These are phyloP conservation scores for Kwoniella mangroviensis DNA, from an alignment of 768 basidiomycete genomes.

Conservation along the genomic window DNA sequence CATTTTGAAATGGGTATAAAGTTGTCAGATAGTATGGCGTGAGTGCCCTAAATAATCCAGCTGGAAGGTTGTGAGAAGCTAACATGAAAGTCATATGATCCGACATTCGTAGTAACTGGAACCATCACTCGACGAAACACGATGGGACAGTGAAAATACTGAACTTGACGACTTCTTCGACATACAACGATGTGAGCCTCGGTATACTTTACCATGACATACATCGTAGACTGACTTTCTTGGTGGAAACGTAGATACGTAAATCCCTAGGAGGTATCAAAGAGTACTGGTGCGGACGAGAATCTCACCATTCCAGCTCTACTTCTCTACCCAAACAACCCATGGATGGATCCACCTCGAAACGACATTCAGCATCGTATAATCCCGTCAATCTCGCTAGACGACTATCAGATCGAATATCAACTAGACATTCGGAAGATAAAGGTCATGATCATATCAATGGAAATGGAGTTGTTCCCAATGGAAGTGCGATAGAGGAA, in stretches of 20 bases:
- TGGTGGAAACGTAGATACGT: constrained; percentile 1
- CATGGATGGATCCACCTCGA: constrained; percentile 2
- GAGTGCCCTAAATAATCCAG: constrained; percentile 13
- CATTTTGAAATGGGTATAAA: constrained; percentile 37
- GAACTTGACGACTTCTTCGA: constrained; percentile 22
- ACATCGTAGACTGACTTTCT: no score
- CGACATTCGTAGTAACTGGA: constrained; percentile 36
- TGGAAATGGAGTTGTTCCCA: constrained; percentile 8
- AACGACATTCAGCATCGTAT: constrained; percentile 16
- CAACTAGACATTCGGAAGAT: constrained; percentile 6
- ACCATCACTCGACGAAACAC: constrained; percentile 32
- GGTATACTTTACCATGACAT: background rate
- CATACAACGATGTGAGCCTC: constrained; percentile 19
- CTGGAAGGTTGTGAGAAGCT: no score
- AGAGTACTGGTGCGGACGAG: constrained; percentile 47
- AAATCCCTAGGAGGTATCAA: constrained; percentile 32
- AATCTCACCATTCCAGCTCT: constrained; percentile 25
- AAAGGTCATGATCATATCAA: constrained; percentile 3
- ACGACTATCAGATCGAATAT: constrained; percentile 16
- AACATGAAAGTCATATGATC: no score
- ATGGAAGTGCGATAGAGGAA: constrained; percentile 22
- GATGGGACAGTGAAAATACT: constrained; percentile 44
- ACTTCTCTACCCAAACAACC: background rate
- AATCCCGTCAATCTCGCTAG: constrained; percentile 22
- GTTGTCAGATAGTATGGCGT: constrained; percentile 40